Base-by-base conservation (phyloP, 306 rosid species). In the Cucumis hystrix region DNA sequence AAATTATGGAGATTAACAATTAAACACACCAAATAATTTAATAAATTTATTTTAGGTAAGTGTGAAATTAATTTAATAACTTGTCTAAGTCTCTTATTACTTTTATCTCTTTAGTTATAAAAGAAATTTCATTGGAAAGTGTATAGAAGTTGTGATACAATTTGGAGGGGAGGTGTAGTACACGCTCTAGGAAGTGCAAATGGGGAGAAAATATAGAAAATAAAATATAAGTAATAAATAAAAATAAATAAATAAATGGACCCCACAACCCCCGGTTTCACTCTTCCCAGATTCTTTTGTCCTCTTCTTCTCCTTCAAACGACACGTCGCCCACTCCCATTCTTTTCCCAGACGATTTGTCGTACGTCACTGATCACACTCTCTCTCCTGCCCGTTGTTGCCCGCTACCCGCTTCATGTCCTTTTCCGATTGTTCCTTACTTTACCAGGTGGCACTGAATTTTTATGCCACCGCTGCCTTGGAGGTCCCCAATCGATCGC, bases 241-340 rank as follows among this genome's bases (percentile, higher is more conserved):
- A 8, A 41, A 56, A 33, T 35, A 6, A 6, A 5, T 7, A 41
- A 15, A 12, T 1, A 52, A 52, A 52, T 16, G 4, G 9, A 6
- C 6, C 3, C 17, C 8, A 7, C 63, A 74, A 81, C 87, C 90
- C 85, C 79, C 82, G 89, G 94, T 85, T 82, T 90, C 87, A 72
- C 80, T 72, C 57, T 69, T 35, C 78, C 74, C 58, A 83, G 83
- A 85, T 85, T 83, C 87, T 84, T 82, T 84, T 80, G 93, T 93
- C 90, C 86, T 91, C 85, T 89, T 81, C 80, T 6, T 33, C 56
- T 20, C 10, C 33, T 11, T 2, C 55, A 20, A 10, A 4, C 74
- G 74, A 67, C 74, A 67, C 55, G 47, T 67, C 74, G 74, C 28
- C 35, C 55, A 67, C 35, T 71, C 60, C 75, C 39, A 39, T 40